Evolutionary conservation across 164 flowering plant genomes (phyloP).

Genomic region (Cinnamomum chago): DNA sequence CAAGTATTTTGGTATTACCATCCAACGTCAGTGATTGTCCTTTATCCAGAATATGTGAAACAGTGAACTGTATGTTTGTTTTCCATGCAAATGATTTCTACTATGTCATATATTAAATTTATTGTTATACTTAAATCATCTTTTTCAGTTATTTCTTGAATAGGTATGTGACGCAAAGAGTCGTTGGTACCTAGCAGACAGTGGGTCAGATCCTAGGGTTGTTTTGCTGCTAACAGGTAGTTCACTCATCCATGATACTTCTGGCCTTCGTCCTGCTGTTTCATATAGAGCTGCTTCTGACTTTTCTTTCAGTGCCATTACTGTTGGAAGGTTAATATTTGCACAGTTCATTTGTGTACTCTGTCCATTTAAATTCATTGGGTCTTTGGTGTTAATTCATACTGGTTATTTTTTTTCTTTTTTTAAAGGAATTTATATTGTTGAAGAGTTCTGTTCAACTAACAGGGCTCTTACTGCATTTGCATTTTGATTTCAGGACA

Average conservation of each 20-base stretch:
- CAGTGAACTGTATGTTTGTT: not conserved
- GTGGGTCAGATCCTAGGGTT: constrained; percentile 61
- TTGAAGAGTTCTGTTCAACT: not conserved
- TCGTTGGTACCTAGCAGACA: constrained; percentile 87
- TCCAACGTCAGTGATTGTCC: not conserved
- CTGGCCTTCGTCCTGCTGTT: constrained; percentile 86
- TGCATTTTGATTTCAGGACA: constrained; percentile 46
- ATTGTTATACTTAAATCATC: constrained; percentile 25
- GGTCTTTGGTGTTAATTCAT: not conserved
- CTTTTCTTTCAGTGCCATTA: constrained; percentile 28
- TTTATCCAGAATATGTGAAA: not conserved
- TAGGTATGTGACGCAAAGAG: constrained; percentile 95
- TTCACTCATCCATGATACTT: constrained; percentile 93
- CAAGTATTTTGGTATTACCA: not conserved
- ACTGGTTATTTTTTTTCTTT: not conserved
- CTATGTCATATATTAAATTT: not conserved
- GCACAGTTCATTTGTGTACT: not conserved
- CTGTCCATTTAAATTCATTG: not conserved
- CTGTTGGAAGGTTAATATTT: constrained; percentile 57
- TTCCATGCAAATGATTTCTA: not conserved
- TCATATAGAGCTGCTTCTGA: constrained; percentile 61
- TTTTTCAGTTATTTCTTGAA: constrained; percentile 22
- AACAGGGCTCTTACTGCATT: not conserved
- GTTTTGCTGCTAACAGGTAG: constrained; percentile 79
- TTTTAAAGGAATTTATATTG: constrained; percentile 5